Evolutionary conservation across 352 stramenopile species (phyloP), one percentile per base, ranked within the genome.

Genomic region (Globisporangium heterothallicum): DNA sequence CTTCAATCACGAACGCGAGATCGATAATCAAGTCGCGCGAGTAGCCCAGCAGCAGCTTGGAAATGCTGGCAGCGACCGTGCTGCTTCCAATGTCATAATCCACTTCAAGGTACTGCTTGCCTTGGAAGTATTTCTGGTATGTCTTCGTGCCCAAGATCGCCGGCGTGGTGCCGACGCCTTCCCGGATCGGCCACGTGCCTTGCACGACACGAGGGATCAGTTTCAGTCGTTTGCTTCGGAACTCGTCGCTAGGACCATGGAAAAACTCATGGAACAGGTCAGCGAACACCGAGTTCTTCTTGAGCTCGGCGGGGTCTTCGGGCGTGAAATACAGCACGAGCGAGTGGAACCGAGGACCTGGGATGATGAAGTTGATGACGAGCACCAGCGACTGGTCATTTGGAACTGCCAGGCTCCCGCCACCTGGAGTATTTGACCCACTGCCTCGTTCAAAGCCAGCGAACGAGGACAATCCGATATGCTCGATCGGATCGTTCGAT

Each of bases 81-180:
- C 74, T 89, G 59, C 78, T 91, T 19, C 59, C 64, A 42, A 94
- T 88, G 49, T 94, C 76, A 58, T 91, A 92, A 58, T 91, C 83
- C 3, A 81, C 63, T 40, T 94, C 83, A 22, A 87, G 56, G 56
- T 78, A 94, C 36, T 86, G 65, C 29, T 66, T 70, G 45, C 77
- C 75, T 30, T 72, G 74, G 46, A 78, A 76, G 43, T 90, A 94
- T n/a, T 77, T 71, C 59, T 88, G 74, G 46, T 78, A 78, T 18
- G 96, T 74, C 68, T 97, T 97, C 26, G 83, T 95, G 21, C 88
- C 90, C 27, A 97, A 66, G 49, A 97, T 92, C 8, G 87, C 84
- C 0, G 90, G 90, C 10, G 91, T 97, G 7, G 82, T 93, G 22
- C 86, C 87, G 1, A 97, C 84, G 16, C 84, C 81, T 27, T 92